Evolutionary conservation across 2,329 filamentous ascomycete species (phyloP), one percentile per base, ranked within the genome.

Genomic region (Paecilomyces sp.): DNA sequence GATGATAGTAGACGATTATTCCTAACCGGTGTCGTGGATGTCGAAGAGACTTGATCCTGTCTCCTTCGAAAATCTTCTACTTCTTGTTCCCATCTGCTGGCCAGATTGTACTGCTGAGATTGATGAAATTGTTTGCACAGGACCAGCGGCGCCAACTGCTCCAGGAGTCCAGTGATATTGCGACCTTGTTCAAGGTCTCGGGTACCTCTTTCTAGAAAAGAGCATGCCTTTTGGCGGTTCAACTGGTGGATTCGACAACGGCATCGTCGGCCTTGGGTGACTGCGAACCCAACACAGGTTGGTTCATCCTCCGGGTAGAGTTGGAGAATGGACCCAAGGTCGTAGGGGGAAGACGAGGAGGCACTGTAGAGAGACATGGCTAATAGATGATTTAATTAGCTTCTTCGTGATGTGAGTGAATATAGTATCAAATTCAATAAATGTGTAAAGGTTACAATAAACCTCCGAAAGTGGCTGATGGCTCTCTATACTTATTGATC

Each of bases 231-330:
- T n/a, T 15, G 8, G 7, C 55, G 54, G 24, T 30, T 57, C 8
- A 11, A 7, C 3, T 30, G 25, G 13, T 31, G 41, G 41, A 30
- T 57, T 22, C 2, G 54, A 54, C 18, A n/a, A 5, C 13, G 15
- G 41, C 58, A 60, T 22, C 58, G 58, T 18, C 58, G 54, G n/a
- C 34, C 33, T 15, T 54, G 22, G 9, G 54, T 54, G n/a, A 28
- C 28, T 9, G 58, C 36, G n/a, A 57, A 56, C 2, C 58, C 58
- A 18, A 28, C 8, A 30, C 58, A 60, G 22, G 28, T 7, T 15
- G 30, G 33, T 30, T 58, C 57, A 11, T 33, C 11, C 18, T 54
- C 28, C 3, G 56, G 56, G 33, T 58, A 52, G 47, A 53, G n/a
- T 15, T 54, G 4, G 28, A 58, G 54, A 13, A 58, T 58, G 24